Percentiles rank a stretch among this genome's conserved stretches.
phyloP scores from a whole-genome alignment of 2,329 filamentous ascomycete genomes.

The Hypoxylon sp. region DNA sequence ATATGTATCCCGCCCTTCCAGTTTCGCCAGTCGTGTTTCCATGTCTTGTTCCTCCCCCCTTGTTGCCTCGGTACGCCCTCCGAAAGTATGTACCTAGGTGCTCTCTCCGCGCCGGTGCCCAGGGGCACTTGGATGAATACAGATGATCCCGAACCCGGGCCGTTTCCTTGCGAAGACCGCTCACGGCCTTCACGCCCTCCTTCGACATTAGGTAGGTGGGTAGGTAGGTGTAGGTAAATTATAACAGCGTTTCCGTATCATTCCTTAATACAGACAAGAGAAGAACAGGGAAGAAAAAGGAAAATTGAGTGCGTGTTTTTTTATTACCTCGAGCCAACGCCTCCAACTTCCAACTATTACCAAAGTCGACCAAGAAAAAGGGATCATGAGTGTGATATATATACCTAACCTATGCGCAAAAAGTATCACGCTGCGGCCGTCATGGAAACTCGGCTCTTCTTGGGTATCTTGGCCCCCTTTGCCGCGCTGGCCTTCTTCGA shows the following conservation, averaged over 20 bases:
- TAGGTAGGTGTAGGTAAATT: background rate
- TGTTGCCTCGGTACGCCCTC: background rate
- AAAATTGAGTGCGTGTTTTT: too few species aligned
- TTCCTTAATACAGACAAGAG: conserved; percentile 5
- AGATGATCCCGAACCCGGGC: background rate
- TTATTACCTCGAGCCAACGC: background rate
- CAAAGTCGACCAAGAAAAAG: background rate
- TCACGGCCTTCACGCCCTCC: background rate
- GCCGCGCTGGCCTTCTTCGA: conserved; percentile 51
- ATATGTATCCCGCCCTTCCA: conserved; percentile 3
- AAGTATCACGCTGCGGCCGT: conserved; percentile 41
- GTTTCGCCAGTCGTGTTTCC: conserved; percentile 1
- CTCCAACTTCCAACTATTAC: background rate
- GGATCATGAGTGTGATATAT: background rate
- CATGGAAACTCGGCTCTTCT: conserved; percentile 55
- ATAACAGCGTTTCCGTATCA: background rate
- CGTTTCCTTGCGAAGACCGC: background rate
- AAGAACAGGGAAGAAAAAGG: conserved; percentile 1
- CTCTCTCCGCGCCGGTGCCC: background rate
- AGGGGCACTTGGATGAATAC: background rate
- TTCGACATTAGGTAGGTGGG: conserved; percentile 5
- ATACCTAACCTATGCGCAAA: too few species aligned
- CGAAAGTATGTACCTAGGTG: background rate
- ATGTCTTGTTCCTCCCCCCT: background rate
- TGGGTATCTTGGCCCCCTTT: conserved; percentile 48